Base-by-base conservation (phyloP, 192 early-diverging fungal genomes). In the Linderina pennispora region DNA sequence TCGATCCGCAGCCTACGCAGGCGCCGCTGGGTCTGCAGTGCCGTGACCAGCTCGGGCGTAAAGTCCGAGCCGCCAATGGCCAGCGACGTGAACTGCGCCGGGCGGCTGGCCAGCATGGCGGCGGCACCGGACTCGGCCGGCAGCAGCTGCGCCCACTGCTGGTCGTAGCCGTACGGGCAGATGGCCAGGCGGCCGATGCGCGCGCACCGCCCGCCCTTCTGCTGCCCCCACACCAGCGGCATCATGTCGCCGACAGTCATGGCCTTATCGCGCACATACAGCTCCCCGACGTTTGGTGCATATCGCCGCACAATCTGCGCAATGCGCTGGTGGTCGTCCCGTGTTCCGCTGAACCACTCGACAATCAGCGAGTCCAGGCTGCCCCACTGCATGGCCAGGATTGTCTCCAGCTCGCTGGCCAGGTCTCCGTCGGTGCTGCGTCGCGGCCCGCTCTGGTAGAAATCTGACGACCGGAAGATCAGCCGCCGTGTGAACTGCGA, bases 141-240 rank as follows among this genome's bases (percentile, higher is more conserved):
- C 15, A 13, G 38, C 43, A 71, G 67, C 8, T 56, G 55, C n/a
- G 34, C 43, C 67, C 67, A 71, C 21, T 37, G 51, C 55, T 52
- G 51, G 53, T 55, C 58, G 43, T 63, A 71, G 16, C 67, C 67
- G 45, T 63, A 64, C 15, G 67, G 67, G 52, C 18, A 37, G 9
- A 60, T 23, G 3, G 60, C 61, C 43, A 71, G 53, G 17, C 61
- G 55, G 21, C 43, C 28, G 9, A 71, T 15, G 1, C 24, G 17
- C 17, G 40, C 23, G 53, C 39, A 37, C 22, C 43, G 20, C 17
- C 31, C 45, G 8, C 32, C n/a, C 8, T 13, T 17, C 26, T 13
- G 16, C 7, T 18, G 8, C 10, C 28, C 40, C 41, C 59, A 49
- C 18, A 54, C 17, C 36, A 54, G 40, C 7, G 40, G 36, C 0